Conservation (phyloP, 306 rosid species). For the Pueraria montana region DNA sequence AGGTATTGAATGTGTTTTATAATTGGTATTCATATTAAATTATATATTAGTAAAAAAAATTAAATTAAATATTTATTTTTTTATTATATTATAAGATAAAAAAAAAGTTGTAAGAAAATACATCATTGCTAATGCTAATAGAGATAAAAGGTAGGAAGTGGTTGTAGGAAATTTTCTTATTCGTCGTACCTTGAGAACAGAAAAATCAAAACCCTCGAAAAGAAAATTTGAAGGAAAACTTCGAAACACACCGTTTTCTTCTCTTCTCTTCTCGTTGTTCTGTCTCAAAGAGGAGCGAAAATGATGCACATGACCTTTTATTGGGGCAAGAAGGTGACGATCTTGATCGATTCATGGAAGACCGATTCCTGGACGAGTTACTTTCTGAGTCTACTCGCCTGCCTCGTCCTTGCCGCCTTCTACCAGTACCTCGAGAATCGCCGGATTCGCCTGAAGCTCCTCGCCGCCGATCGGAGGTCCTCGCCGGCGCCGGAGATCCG, state of each 20-base stretch:
- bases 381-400: conserved; percentile 48
- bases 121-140: too few species aligned
- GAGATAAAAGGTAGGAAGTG: too few species aligned
- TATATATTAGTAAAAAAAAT: too few species aligned
- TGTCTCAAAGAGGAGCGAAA: conserved; percentile 21
- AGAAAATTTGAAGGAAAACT: not conserved
- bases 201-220: not conserved
- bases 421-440: conserved; percentile 80
- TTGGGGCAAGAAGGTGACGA: conserved; percentile 50
- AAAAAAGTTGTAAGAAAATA: too few species aligned
- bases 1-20: too few species aligned
- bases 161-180: too few species aligned
- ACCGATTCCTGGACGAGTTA: conserved; percentile 56
- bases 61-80: too few species aligned
- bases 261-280: not conserved
- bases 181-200: too few species aligned
- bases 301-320: conserved; percentile 89
- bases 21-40: too few species aligned
- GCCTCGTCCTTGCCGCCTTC: conserved; percentile 67
- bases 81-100: too few species aligned
- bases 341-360: conserved; percentile 52
- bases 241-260: not conserved
- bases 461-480: conserved; percentile 31
- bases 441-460: conserved; percentile 68
- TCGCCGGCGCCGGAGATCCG: conserved; percentile 55